Conservation (phyloP, 352 stramenopile genomes). For the Globisporangium paroecandrum region DNA sequence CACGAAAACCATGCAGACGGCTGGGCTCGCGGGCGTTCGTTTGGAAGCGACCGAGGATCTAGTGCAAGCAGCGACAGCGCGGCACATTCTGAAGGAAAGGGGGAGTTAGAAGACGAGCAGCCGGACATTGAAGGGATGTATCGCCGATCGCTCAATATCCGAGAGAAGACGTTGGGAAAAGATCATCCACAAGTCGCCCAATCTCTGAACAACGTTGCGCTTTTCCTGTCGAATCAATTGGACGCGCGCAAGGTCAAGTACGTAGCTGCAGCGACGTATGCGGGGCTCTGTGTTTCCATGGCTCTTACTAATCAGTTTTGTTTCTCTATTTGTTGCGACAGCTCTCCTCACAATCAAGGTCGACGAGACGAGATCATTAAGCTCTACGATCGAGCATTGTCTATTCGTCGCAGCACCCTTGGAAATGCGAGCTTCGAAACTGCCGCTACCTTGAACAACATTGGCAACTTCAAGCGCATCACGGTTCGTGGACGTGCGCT, state of each 20-base stretch:
- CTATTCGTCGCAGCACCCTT: constrained; percentile 65
- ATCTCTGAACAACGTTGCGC: constrained; percentile 77
- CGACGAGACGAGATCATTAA: constrained; percentile 52
- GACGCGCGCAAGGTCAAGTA: constrained; percentile 58
- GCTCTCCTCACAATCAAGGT: constrained; percentile 21
- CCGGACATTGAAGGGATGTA: constrained; percentile 75
- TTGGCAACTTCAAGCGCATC: constrained; percentile 79
- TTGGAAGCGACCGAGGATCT: constrained; percentile 13
- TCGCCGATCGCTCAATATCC: constrained; percentile 72
- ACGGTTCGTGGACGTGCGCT: constrained; percentile 27
- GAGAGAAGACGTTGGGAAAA: constrained; percentile 54
- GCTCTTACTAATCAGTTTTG: constrained; percentile 1
- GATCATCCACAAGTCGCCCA: constrained; percentile 78
- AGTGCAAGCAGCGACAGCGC: constrained; percentile 16
- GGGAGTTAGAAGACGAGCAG: constrained; percentile 8
- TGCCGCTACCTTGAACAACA: constrained; percentile 77
- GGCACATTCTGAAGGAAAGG: constrained; percentile 3
- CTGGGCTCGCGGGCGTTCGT: constrained; percentile 7
- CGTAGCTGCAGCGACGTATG: neutral
- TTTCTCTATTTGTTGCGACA: neutral
- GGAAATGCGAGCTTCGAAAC: constrained; percentile 80
- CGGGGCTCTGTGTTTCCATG: neutral
- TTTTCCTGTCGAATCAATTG: constrained; percentile 66
- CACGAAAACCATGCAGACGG: neutral
- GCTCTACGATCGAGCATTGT: constrained; percentile 60